Percentiles rank a stretch among this genome's conserved stretches.
These are phyloP conservation scores for Monilinia laxa DNA, from an alignment of 2,329 filamentous ascomycete species.

Conservation along the genomic window DNA sequence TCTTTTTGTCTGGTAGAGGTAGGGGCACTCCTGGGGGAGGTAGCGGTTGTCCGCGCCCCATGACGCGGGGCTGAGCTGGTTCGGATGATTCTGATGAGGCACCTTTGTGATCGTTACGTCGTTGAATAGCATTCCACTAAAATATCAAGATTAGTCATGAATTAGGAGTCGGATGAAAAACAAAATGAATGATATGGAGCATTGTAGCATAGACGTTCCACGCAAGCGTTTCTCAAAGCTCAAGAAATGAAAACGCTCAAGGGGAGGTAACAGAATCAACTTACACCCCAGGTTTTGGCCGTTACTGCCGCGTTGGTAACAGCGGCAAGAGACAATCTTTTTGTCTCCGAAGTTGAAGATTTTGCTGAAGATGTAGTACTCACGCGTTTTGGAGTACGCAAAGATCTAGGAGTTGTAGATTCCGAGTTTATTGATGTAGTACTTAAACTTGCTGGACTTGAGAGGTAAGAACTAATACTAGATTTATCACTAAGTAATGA, in stretches of 20 bases:
- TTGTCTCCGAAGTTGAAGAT: conserved; percentile 40
- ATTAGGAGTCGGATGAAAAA: background rate
- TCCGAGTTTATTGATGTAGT: conserved; percentile 46
- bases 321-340: conserved; percentile 53
- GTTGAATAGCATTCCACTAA: conserved; percentile 53
- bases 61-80: conserved; percentile 60
- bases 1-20: conserved; percentile 63
- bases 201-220: background rate
- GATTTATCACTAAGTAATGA: conserved; percentile 25
- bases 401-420: conserved; percentile 43
- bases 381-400: conserved; percentile 41
- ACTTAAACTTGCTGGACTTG: conserved; percentile 41
- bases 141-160: background rate
- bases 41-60: conserved; percentile 78
- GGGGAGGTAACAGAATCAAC: background rate
- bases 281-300: conserved; percentile 56
- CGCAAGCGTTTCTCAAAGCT: background rate
- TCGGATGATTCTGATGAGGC: conserved; percentile 28
- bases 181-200: background rate
- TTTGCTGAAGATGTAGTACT: conserved; percentile 41
- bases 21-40: conserved; percentile 79
- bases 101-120: conserved; percentile 44
- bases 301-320: conserved; percentile 56
- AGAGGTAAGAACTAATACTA: conserved; percentile 33
- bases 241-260: background rate